Percentiles rank a stretch among this genome's conserved stretches.
Evolutionary conservation across 2,329 filamentous ascomycete genomes (phyloP).

Genomic region (Didymella keratinophila): DNA sequence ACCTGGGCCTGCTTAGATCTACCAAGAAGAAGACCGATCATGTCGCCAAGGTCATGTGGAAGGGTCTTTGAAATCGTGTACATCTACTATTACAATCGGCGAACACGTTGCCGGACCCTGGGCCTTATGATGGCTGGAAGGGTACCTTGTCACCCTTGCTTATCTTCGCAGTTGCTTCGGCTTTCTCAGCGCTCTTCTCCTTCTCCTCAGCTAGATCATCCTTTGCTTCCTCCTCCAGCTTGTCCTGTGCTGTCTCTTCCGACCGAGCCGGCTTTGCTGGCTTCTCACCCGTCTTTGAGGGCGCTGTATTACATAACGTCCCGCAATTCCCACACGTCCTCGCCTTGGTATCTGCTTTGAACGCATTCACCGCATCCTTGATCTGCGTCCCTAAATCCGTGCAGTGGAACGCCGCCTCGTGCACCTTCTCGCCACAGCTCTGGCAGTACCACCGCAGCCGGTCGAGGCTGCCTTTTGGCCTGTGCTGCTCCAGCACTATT

Average conservation of each 20-base stretch:
- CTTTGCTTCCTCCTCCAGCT: constrained; percentile 13
- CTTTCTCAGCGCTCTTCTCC: constrained; percentile 8
- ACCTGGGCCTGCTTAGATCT: constrained; percentile 85
- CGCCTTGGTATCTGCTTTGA: constrained; percentile 72
- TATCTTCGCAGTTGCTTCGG: constrained; percentile 15
- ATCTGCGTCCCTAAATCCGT: constrained; percentile 93
- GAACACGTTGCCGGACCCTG: constrained; percentile 1
- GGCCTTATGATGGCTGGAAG: constrained; percentile 17
- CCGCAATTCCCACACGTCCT: constrained; percentile 83
- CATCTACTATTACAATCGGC: constrained; percentile 8
- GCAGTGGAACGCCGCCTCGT: constrained; percentile 88
- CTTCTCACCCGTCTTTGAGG: constrained; percentile 42
- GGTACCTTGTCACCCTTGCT: constrained; percentile 11
- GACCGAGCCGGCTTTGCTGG: neutral
- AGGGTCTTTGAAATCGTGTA: constrained; percentile 66
- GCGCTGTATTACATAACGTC: constrained; percentile 73
- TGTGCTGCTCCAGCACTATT: constrained; percentile 85
- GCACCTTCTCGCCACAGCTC: constrained; percentile 73
- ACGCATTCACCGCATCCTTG: constrained; percentile 85
- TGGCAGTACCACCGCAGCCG: constrained; percentile 90
- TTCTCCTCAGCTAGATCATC: constrained; percentile 14
- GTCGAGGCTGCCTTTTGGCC: constrained; percentile 75
- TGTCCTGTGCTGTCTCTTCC: constrained; percentile 2
- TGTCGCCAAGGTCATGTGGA: constrained; percentile 82
- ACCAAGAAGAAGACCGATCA: constrained; percentile 94